phyloP scores from a whole-genome alignment of 2,329 filamentous ascomycete genomes.

The Fusarium sterilihyphosum region DNA sequence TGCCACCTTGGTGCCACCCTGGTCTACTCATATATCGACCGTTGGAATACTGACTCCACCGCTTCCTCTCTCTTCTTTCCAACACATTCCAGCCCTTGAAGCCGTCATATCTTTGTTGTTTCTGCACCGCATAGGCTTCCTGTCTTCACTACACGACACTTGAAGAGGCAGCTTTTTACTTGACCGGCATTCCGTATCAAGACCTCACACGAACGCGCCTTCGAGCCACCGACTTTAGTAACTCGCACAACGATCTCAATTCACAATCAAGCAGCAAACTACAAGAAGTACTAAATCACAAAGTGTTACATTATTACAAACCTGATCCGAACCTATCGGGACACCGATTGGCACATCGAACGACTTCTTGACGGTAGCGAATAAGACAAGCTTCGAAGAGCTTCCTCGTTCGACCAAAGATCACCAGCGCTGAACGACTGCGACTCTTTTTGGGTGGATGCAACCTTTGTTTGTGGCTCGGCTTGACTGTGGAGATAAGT shows the following conservation, averaged over 20 bases:
- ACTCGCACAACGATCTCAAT: neutral
- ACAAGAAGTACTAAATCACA: neutral
- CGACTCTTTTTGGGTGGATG: constrained; percentile 9
- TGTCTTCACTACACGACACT: neutral
- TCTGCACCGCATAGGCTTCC: neutral
- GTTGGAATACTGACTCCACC: constrained; percentile 28
- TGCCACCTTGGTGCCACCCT: constrained; percentile 31
- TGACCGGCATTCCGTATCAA: neutral
- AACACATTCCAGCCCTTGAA: neutral
- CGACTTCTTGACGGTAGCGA: neutral
- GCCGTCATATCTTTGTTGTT: neutral
- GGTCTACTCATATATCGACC: constrained; percentile 28
- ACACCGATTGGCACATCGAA: neutral
- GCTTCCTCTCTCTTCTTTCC: constrained; percentile 17
- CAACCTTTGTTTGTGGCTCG: neutral
- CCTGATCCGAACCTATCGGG: neutral
- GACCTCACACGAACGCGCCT: neutral
- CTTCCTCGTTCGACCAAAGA: neutral
- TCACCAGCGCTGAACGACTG: neutral
- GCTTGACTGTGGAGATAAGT: constrained; percentile 21
- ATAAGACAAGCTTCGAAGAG: neutral
- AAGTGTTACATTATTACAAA: neutral
- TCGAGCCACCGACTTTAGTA: neutral
- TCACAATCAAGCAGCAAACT: neutral
- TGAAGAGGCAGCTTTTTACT: neutral